phyloP scores from a whole-genome alignment of 2,329 filamentous ascomycete species.

The Cercospora beticola region DNA sequence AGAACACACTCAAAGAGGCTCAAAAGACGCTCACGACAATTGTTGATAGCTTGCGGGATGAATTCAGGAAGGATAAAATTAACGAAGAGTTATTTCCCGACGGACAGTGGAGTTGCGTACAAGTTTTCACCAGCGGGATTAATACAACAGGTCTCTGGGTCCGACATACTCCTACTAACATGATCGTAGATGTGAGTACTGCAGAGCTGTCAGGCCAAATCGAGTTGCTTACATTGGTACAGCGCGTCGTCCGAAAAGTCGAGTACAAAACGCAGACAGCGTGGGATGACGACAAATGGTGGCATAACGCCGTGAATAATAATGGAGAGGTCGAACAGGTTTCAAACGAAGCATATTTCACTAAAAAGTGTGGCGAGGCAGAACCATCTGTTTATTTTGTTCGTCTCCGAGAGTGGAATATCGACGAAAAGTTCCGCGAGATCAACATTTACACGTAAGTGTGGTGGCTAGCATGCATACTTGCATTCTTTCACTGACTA shows the following conservation, averaged over 20 bases:
- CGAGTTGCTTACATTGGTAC: background rate
- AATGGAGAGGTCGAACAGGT: background rate
- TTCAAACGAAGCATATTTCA: background rate
- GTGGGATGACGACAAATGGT: background rate
- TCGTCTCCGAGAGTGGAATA: background rate
- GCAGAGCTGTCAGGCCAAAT: background rate
- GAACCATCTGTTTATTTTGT: background rate
- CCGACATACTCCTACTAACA: background rate
- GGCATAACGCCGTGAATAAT: background rate
- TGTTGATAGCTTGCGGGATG: background rate
- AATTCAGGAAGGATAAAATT: background rate
- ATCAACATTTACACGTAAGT: background rate
- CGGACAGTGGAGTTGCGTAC: background rate
- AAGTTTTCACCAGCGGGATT: background rate
- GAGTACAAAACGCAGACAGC: background rate
- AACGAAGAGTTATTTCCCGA: background rate
- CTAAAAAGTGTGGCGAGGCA: background rate
- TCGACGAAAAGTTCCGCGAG: background rate
- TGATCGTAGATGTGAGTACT: background rate
- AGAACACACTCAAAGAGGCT: background rate
- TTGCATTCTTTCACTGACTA: background rate
- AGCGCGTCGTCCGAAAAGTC: slow-evolving; percentile 2
- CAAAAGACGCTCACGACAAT: background rate
- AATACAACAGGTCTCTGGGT: background rate
- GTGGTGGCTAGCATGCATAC: background rate